These are phyloP conservation scores for Aurinia saxatilis DNA, from an alignment of 345 rosid species.

Conservation along the genomic window DNA sequence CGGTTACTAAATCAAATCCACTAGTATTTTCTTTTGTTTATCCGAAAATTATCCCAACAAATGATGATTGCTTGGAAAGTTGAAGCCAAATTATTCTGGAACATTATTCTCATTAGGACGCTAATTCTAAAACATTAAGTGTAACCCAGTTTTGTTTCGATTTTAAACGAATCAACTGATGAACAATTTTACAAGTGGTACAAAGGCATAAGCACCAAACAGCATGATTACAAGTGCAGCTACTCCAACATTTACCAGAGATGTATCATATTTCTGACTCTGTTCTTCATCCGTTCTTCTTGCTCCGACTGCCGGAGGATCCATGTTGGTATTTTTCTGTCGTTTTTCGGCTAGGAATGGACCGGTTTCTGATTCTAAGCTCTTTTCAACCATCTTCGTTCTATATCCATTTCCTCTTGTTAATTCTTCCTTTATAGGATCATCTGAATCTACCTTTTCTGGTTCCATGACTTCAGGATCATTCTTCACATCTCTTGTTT, in stretches of 20 bases:
- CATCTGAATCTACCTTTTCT: neutral
- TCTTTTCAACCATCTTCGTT: neutral
- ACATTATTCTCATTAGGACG: neutral
- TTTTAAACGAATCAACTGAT: conserved; percentile 2
- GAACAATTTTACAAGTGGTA: conserved; percentile 22
- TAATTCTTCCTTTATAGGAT: neutral
- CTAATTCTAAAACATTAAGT: neutral
- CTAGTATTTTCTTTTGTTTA: neutral
- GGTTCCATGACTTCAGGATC: neutral
- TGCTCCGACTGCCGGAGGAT: neutral
- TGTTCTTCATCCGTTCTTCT: neutral
- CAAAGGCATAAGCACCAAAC: conserved; percentile 27
- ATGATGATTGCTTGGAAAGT: neutral
- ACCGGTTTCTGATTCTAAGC: neutral
- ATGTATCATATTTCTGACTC: neutral
- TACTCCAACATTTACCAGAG: conserved; percentile 25
- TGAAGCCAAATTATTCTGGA: neutral
- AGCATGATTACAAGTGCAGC: conserved; percentile 33
- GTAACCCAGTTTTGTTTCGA: neutral
- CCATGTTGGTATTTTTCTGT: neutral
- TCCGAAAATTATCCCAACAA: neutral
- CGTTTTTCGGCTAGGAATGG: neutral
- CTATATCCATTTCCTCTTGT: neutral
- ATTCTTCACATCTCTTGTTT: neutral
- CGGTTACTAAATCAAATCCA: neutral